Evolutionary conservation across 306 rosid species (phyloP).

Genomic region (Ochetophila trinervis): DNA sequence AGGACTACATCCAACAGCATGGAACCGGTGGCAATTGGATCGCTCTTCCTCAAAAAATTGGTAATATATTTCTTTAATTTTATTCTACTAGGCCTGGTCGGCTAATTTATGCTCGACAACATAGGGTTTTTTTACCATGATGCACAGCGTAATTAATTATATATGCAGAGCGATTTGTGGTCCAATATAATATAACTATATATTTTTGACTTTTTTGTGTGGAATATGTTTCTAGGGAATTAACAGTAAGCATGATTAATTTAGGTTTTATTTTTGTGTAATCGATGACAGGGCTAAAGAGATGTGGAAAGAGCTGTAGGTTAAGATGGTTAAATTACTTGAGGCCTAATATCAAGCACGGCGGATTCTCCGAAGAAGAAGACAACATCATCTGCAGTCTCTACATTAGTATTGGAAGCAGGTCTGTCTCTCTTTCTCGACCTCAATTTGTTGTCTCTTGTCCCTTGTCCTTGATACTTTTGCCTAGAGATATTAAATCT

Average conservation of each 20-base stretch:
- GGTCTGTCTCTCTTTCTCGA: slow-evolving; percentile 43
- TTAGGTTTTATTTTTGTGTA: background rate
- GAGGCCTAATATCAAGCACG: slow-evolving; percentile 97
- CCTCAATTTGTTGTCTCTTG: slow-evolving; percentile 51
- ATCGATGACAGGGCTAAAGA: slow-evolving; percentile 72
- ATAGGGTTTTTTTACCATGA: too few species aligned
- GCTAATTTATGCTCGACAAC: too few species aligned
- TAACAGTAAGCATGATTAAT: background rate
- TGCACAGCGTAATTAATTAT: too few species aligned
- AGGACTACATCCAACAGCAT: slow-evolving; percentile 69
- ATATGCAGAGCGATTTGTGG: too few species aligned
- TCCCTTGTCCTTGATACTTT: slow-evolving; percentile 39
- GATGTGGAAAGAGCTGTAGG: slow-evolving; percentile 98
- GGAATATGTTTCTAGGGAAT: background rate
- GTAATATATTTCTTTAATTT: slow-evolving; percentile 25
- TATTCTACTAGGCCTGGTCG: background rate
- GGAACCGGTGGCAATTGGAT: slow-evolving; percentile 99
- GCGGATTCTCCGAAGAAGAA: slow-evolving; percentile 98
- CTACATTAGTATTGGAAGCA: slow-evolving; percentile 99
- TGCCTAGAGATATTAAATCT: background rate
- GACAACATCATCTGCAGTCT: slow-evolving; percentile 93
- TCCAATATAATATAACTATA: background rate
- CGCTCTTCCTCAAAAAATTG: slow-evolving; percentile 98
- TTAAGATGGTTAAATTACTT: slow-evolving; percentile 91
- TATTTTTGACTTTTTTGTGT: background rate